Conservation (phyloP, 2,329 filamentous ascomycete species). For the Monosporascus sp. region DNA sequence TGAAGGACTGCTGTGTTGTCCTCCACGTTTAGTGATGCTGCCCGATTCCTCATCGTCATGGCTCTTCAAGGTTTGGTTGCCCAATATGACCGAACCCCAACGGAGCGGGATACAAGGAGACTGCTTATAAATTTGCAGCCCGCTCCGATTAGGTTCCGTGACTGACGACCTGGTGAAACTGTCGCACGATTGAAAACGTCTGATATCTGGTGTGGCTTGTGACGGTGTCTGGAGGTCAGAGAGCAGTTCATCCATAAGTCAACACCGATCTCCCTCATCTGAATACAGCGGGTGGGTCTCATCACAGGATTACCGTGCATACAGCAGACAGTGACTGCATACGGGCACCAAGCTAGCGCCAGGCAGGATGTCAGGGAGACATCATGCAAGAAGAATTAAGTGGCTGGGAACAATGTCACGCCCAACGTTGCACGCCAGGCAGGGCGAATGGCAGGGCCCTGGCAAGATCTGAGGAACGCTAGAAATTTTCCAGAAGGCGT, state of each 20-base stretch:
- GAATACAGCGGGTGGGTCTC: background rate
- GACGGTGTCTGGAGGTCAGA: too few species aligned
- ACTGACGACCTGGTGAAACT: too few species aligned
- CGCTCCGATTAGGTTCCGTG: too few species aligned
- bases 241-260: background rate
- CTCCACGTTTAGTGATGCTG: too few species aligned
- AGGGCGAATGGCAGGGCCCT: background rate
- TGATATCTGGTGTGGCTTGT: too few species aligned
- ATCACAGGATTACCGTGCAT: background rate
- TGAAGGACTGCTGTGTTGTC: too few species aligned
- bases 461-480: constrained; percentile 7
- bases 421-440: background rate
- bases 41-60: too few species aligned
- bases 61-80: too few species aligned
- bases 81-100: too few species aligned
- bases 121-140: too few species aligned
- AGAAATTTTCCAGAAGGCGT: constrained; percentile 22
- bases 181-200: too few species aligned
- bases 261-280: background rate
- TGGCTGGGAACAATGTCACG: background rate
- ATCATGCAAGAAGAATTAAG: background rate
- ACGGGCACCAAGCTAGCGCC: background rate
- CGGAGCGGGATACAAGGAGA: too few species aligned
- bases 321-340: background rate
- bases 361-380: background rate